A percentile compares a stretch with the other conserved stretches of the same genome.
Conservation (phyloP, 768 basidiomycete genomes). For the Leccinum boreale region DNA sequence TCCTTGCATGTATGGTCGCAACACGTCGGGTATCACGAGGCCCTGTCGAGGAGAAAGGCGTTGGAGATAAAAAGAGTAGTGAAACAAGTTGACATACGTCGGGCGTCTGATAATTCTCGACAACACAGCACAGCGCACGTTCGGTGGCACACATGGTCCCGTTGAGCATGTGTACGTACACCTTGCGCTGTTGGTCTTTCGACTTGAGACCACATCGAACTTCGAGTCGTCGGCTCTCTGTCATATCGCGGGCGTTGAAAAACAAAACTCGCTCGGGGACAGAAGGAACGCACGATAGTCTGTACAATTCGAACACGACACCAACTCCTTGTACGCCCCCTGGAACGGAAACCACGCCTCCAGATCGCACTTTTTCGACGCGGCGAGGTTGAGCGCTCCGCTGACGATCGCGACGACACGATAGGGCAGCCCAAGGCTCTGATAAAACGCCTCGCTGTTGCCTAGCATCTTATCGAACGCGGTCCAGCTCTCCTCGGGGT, state of each 20-base stretch:
- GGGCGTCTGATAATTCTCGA: constrained; percentile 97
- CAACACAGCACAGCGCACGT: constrained; percentile 92
- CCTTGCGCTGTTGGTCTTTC: constrained; percentile 85
- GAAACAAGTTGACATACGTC: constrained; percentile 53
- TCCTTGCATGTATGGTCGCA: constrained; percentile 95
- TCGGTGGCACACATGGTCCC: constrained; percentile 97
- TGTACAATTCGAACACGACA: constrained; percentile 97
- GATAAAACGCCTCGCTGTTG: constrained; percentile 92
- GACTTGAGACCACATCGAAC: constrained; percentile 89
- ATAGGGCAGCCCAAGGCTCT: constrained; percentile 90
- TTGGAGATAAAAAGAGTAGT: background rate
- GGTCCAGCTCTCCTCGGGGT: constrained; percentile 92
- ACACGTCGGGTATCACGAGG: constrained; percentile 81
- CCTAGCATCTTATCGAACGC: constrained; percentile 90
- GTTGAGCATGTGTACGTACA: constrained; percentile 99
- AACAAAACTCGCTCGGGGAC: background rate
- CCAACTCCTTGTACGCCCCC: constrained; percentile 92
- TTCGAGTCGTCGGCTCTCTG: constrained; percentile 92
- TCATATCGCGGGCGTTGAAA: background rate
- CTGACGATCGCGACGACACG: constrained; percentile 93
- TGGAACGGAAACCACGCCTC: constrained; percentile 99
- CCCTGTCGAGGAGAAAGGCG: constrained; percentile 50
- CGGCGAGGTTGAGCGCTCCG: constrained; percentile 94
- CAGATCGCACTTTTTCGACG: constrained; percentile 94
- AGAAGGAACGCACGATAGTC: constrained; percentile 81